Evolutionary conservation across 345 rosid genomes (phyloP), one percentile per base, ranked within the genome.

Genomic region (Toxicodendron radicans): DNA sequence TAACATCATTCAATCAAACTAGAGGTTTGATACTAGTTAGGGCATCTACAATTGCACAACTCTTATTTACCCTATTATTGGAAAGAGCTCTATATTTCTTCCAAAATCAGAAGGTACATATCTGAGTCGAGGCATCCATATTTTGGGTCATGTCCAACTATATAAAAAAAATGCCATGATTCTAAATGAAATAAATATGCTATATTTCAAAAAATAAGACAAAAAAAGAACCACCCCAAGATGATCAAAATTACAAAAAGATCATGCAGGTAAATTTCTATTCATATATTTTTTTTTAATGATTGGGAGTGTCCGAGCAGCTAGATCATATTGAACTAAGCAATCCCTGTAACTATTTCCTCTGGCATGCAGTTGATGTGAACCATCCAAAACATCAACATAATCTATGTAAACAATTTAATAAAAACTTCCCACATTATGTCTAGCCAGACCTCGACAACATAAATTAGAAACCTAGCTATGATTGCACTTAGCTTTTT

Each of bases 351-450:
- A 68, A 30, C 24, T 18, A 33, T 1, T 27, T 43, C 30, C 16
- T 49, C 11, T 7, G 12, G n/a, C 65, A 58, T 49, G 58, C 59
- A 66, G n/a, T n/a, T n/a, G n/a, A n/a, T n/a, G n/a, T n/a, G 27
- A 53, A 54, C 32, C n/a, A 3, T 52, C 72, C 41, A 69, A 56
- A 69, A 57, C 46, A 54, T 23, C 60, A n/a, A 10, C 72, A 54
- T 62, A 30, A 35, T 48, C 43, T n/a, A 7, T 38, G 43, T 38
- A 9, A 38, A 38, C 8, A 38, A 38, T 7, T 0, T 7, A 38
- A 38, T 38, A 5, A 38, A 7, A 38, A 38, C 9, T 38, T 6
- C 43, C 9, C 8, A 1, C 43, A 7, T 7, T 7, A 38, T 38
- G 43, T 8, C 18, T 1, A 4, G 23, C 64, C 45, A 67, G 66